Evolutionary conservation across 441 rosid genomes (phyloP), one percentile per base, ranked within the genome.

Genomic region (Adansonia rubrostipa): DNA sequence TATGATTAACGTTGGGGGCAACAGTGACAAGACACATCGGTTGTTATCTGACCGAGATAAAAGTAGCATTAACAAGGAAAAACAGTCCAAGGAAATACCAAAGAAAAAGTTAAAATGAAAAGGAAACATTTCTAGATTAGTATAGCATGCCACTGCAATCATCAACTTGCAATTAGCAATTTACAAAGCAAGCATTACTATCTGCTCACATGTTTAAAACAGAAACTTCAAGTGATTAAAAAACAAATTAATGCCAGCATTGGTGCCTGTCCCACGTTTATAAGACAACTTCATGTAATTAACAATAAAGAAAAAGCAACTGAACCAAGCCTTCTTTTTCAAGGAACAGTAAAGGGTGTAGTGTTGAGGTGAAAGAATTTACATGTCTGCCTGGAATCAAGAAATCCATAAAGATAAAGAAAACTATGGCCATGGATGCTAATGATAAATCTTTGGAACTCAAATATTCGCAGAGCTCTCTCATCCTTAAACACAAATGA

Each of bases 311-410:
- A 63, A 14, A 44, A 33, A 63, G 68, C 45, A 63, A 63, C 47
- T 36, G 42, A 36, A 36, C 42, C 17, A 63, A 33, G 68, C 45
- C 68, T 33, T 63, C 45, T 6, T 63, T 62, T 33, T 14, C 45
- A 33, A 63, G 68, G 45, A 63, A 63, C n/a, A 10, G 17, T 14
- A 11, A 65, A 66, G 24, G 71, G 71, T 66, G 14, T 22, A 42
- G 14, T 20, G 9, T 9, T 65, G 44, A 66, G 14, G 51, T 17
- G 1, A 65, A 66, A 66, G 13, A 66, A 6, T 42, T 9, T 6
- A 36, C 13, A 65, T n/a, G 24, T n/a, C 24, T 40, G 17, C 13
- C 70, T 15, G 6, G 13, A 65, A 40, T 65, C 5, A 40, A 65
- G 51, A 65, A 65, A 40, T 40, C 6, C 6, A 40, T 6, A n/a